Evolutionary conservation across 495 filamentous ascomycete genomes (phyloP).

Genomic region (Penicillium herquei): DNA sequence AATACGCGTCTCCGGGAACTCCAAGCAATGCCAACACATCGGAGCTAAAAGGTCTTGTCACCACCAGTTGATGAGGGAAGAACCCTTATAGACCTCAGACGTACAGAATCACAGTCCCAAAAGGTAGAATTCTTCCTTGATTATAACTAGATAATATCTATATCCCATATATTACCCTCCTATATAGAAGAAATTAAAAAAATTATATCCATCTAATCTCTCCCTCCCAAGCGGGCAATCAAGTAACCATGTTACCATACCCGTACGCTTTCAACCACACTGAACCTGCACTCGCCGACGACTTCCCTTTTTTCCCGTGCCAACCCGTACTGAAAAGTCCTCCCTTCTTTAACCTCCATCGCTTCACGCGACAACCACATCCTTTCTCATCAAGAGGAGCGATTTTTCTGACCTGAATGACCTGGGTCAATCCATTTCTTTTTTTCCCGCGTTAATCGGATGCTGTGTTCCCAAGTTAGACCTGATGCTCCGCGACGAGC

Average conservation of each 20-base stretch:
- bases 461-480: conserved; percentile 55
- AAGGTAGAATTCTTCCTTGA: not conserved
- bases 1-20: not conserved
- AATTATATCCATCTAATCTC: too few relatives aligned
- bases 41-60: not conserved
- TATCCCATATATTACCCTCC: not conserved
- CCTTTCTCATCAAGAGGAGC: conserved; percentile 54
- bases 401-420: conserved; percentile 53
- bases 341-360: conserved; percentile 39
- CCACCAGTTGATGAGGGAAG: not conserved
- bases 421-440: conserved; percentile 41
- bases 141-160: not conserved
- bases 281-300: conserved; percentile 6
- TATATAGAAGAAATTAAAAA: too few relatives aligned
- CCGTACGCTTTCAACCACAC: conserved; percentile 3
- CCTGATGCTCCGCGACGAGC: conserved; percentile 58
- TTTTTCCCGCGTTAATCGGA: conserved; percentile 59
- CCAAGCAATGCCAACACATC: not conserved
- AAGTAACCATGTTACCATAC: conserved; percentile 4
- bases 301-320: conserved; percentile 27
- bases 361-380: conserved; percentile 45
- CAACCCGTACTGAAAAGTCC: conserved; percentile 38
- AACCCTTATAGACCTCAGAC: not conserved
- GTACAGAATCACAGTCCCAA: not conserved
- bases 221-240: not conserved